Conservation (phyloP, 768 basidiomycete genomes). For the Termitomyces sp. region DNA sequence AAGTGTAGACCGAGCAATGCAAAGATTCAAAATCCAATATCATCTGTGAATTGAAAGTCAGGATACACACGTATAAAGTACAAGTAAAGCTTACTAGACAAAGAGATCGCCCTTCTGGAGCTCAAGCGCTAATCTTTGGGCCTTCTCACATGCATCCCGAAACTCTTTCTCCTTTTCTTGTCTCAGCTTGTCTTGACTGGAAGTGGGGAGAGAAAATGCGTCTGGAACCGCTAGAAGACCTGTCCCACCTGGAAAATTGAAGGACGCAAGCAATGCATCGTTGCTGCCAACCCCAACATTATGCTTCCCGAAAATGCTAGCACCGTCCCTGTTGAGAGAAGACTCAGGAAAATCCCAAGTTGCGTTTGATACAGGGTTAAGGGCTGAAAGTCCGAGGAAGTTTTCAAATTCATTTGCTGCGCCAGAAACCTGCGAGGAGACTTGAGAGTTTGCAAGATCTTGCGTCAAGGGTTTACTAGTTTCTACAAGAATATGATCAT, state of each 20-base stretch:
- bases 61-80: too few relatives aligned
- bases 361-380: background rate
- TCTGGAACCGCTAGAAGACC: too few relatives aligned
- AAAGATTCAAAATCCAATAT: too few relatives aligned
- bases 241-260: background rate
- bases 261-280: background rate
- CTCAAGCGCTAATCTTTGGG: constrained; percentile 27
- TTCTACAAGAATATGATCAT: background rate
- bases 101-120: constrained; percentile 9
- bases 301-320: background rate
- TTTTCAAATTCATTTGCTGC: background rate
- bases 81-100: constrained; percentile 9
- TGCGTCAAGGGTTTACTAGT: background rate
- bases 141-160: constrained; percentile 26
- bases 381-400: background rate
- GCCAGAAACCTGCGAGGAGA: background rate
- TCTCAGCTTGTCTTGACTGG: constrained; percentile 10
- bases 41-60: too few relatives aligned
- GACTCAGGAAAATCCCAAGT: background rate
- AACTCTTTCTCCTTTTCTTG: constrained; percentile 26
- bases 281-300: background rate
- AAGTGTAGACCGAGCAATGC: too few relatives aligned
- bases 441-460: background rate
- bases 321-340: background rate
- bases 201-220: too few relatives aligned